Evolutionary conservation across 108 stramenopile genomes (phyloP).

Genomic region (Cyclotella choctawhatcheeana): DNA sequence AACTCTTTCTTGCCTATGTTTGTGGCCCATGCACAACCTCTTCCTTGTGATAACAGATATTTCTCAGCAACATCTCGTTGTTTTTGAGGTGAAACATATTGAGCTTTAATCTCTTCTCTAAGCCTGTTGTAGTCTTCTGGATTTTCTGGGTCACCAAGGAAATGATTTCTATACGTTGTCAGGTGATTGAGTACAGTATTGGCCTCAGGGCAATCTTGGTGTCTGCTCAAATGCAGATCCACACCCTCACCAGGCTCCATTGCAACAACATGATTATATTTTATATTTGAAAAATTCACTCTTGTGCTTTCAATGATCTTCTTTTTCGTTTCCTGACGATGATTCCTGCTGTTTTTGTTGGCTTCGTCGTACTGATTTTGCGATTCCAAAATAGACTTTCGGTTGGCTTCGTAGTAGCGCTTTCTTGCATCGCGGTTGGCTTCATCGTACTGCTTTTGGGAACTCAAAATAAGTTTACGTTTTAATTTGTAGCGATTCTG

Average conservation of each 20-base stretch:
- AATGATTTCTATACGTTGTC: neutral
- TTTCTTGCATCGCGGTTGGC: too few relatives aligned
- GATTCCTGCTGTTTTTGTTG: too few relatives aligned
- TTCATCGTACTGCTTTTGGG: too few relatives aligned
- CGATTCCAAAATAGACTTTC: neutral
- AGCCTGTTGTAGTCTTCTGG: neutral
- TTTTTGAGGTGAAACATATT: neutral
- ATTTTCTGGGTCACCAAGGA: neutral
- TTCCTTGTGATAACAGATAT: neutral
- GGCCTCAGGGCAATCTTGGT: neutral
- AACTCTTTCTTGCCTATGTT: neutral
- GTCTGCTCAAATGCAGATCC: neutral
- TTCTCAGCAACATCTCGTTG: neutral
- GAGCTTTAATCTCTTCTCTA: neutral
- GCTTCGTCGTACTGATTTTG: neutral
- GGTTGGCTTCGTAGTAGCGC: too few relatives aligned
- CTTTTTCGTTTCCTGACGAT: neutral
- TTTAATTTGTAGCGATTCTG: too few relatives aligned
- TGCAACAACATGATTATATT: neutral
- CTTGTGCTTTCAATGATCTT: neutral
- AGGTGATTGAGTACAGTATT: neutral
- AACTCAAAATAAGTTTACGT: too few relatives aligned
- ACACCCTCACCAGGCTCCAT: neutral
- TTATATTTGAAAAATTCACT: neutral
- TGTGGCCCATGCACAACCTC: conserved; percentile 3